These are phyloP conservation scores for Solanum chaucha DNA, from an alignment of 257 asterid genomes.

Conservation along the genomic window DNA sequence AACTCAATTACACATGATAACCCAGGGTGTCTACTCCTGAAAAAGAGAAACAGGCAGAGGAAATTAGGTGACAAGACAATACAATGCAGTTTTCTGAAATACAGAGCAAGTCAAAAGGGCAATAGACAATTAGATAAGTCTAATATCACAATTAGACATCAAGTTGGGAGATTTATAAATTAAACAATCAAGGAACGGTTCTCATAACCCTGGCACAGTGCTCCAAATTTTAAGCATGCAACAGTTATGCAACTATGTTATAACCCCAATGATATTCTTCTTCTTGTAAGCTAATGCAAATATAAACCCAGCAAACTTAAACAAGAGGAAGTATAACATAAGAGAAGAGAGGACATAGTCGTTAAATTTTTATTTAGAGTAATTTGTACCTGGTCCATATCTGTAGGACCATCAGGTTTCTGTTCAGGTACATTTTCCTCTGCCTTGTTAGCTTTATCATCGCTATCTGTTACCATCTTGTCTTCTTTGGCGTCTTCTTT, in stretches of 20 bases:
- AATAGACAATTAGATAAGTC: not conserved
- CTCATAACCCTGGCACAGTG: not conserved
- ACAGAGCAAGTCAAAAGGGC: not conserved
- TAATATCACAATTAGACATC: not conserved
- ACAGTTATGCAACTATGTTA: not conserved
- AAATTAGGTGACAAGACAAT: not conserved
- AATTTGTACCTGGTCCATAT: slow-evolving; percentile 66
- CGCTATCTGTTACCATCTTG: slow-evolving; percentile 43
- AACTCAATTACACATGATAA: not conserved
- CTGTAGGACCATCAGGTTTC: slow-evolving; percentile 50
- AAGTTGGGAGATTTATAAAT: too few relatives aligned
- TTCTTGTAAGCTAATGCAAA: not conserved
- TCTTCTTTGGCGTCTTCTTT: slow-evolving; percentile 41
- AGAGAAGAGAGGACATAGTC: not conserved
- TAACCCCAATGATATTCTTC: not conserved
- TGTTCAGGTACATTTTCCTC: slow-evolving; percentile 34
- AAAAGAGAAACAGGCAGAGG: not conserved
- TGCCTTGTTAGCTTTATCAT: slow-evolving; percentile 26
- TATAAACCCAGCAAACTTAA: not conserved
- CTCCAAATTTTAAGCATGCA: not conserved
- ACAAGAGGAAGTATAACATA: not conserved
- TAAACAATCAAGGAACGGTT: not conserved
- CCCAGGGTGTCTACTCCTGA: not conserved
- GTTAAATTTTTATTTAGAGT: not conserved
- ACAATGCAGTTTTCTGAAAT: not conserved